A percentile compares a stretch with the other conserved stretches of the same genome.
Conservation (phyloP, 768 basidiomycete genomes). For the Tricholoma matsutake region DNA sequence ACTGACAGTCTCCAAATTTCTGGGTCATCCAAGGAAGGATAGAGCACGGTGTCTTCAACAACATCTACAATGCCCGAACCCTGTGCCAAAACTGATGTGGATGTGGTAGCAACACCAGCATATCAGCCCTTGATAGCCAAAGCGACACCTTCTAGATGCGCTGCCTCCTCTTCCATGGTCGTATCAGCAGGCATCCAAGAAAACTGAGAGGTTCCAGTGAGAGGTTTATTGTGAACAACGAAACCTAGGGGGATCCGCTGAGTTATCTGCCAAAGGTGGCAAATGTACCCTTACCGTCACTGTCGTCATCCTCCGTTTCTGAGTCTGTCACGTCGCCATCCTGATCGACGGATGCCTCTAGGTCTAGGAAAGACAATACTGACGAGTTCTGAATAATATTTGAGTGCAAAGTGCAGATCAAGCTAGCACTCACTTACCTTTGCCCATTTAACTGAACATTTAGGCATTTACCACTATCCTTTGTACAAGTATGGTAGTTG, state of each 20-base stretch:
- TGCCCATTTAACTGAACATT: not conserved
- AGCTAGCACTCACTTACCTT: not conserved
- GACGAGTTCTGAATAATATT: not conserved
- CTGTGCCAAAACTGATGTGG: not conserved
- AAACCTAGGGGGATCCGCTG: not conserved
- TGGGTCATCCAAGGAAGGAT: not conserved
- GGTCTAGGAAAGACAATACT: not conserved
- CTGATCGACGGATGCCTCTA: not conserved
- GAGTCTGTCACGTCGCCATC: not conserved
- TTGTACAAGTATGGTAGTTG: not conserved
- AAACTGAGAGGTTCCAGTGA: not conserved
- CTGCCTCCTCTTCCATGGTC: not conserved
- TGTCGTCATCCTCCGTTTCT: not conserved
- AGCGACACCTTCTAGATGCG: not conserved
- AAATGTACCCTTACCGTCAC: not conserved
- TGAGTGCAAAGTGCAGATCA: not conserved
- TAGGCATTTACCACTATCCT: not conserved
- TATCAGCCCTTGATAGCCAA: not conserved
- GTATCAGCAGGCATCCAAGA: not conserved
- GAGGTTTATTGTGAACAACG: not conserved
- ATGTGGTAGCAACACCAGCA: not conserved
- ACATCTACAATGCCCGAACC: not conserved
- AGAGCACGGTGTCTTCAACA: not conserved
- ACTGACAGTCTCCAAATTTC: not conserved
- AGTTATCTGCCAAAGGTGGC: not conserved